phyloP scores from a whole-genome alignment of 495 filamentous ascomycete genomes.

The Aspergillus saccharolyticus region DNA sequence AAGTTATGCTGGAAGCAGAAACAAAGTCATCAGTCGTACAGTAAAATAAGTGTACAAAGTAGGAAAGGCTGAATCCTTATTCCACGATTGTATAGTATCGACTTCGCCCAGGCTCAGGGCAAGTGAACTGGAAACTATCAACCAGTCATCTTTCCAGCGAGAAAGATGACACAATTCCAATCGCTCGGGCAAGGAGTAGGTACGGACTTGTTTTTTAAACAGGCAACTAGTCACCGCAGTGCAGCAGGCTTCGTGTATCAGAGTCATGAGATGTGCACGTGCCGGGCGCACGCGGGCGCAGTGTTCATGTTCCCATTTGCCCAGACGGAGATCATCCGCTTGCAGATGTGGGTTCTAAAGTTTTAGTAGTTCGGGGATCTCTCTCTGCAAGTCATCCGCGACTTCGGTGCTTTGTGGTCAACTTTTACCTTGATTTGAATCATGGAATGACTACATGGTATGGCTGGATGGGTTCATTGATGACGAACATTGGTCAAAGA shows the following conservation, averaged over 20 bases:
- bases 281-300: constrained; percentile 20
- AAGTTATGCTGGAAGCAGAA: too few relatives aligned
- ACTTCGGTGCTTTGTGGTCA: not conserved
- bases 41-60: too few relatives aligned
- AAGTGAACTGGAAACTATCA: too few relatives aligned
- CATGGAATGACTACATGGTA: not conserved
- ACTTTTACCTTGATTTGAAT: not conserved
- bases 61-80: too few relatives aligned
- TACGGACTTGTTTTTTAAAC: constrained; percentile 1
- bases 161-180: too few relatives aligned
- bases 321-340: constrained; percentile 2
- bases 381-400: not conserved
- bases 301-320: not conserved
- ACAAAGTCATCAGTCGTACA: too few relatives aligned
- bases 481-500: not conserved
- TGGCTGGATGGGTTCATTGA: not conserved
- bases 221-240: too few relatives aligned
- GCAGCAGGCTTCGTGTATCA: constrained; percentile 4
- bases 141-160: constrained; percentile 7
- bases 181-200: too few relatives aligned
- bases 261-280: constrained; percentile 17
- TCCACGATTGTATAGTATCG: too few relatives aligned
- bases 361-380: not conserved
- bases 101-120: too few relatives aligned
- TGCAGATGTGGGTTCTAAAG: not conserved